Evolutionary conservation across 495 filamentous ascomycete species (phyloP), one percentile per base, ranked within the genome.

Genomic region (Lasiosphaeria hispida): DNA sequence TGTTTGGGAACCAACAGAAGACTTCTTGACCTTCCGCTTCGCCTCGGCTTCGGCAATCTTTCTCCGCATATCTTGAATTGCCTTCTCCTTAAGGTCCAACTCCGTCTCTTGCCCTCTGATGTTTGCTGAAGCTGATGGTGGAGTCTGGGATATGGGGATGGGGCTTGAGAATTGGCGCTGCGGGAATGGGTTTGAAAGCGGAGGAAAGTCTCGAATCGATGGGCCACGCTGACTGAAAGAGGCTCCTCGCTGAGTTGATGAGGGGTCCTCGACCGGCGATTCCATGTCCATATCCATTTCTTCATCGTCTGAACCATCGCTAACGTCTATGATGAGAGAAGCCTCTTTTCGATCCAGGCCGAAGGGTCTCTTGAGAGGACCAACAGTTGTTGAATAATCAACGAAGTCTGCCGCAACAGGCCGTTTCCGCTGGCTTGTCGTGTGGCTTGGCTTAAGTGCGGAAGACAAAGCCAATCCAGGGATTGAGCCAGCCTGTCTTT

Each of bases 351-450:
- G 75, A 38, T 69, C 70, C 18, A 80, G 80, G 35, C 79, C 83
- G 59, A 87, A 88, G 13, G 83, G 79, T 48, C 85, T 83, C 65
- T 90, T 94, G 33, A 77, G 64, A n/a, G 78, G 67, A 13, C 66
- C 68, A 10, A 62, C 48, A 48, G 48, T 75, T 53, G 60, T 58
- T 4, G 83, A 75, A 57, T 84, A 83, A 42, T 78, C 77, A 51
- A 86, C 84, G 60, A 96, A 92, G 66, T 96, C 92, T 11, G 89
- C 81, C 37, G 92, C 91, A 42, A 89, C 87, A n/a, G 89, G 90
- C 17, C 92, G 86, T 70, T 96, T 96, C 15, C 87, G 82, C 38
- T 63, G 61, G 35, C 43, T 65, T 18, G 57, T 13, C 7, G 53
- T 10, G 17, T 34, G 42, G 8, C 36, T 43, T 3, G 55, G 52